phyloP scores from a whole-genome alignment of 1,139 yeast genomes.

The Hemisphaericaspora lyxosophila region DNA sequence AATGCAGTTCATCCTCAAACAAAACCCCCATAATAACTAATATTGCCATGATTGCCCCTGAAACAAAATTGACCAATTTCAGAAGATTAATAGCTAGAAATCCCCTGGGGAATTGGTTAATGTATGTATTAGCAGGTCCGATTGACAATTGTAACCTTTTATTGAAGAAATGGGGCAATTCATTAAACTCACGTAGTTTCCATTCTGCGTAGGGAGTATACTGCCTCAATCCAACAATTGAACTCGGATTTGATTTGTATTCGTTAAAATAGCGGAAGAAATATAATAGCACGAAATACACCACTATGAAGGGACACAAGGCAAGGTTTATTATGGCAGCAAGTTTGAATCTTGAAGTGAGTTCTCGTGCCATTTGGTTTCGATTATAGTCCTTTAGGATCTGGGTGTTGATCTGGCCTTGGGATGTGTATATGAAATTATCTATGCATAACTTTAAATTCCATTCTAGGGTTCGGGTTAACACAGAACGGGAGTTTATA shows the following conservation, averaged over 20 bases:
- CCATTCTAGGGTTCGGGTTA: slow-evolving; percentile 93
- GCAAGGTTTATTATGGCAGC: slow-evolving; percentile 84
- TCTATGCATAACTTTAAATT: slow-evolving; percentile 83
- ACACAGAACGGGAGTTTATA: slow-evolving; percentile 36
- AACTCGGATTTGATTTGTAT: slow-evolving; percentile 83
- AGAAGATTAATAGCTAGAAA: slow-evolving; percentile 53
- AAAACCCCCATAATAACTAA: slow-evolving; percentile 76
- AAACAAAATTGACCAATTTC: slow-evolving; percentile 67
- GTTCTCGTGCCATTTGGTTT: slow-evolving; percentile 63
- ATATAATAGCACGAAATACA: slow-evolving; percentile 76
- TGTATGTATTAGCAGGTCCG: slow-evolving; percentile 76
- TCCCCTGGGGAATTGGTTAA: slow-evolving; percentile 91
- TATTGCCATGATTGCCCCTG: slow-evolving; percentile 89
- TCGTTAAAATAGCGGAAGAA: slow-evolving; percentile 92
- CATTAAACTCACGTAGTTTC: slow-evolving; percentile 93
- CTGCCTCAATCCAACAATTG: slow-evolving; percentile 75
- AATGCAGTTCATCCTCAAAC: slow-evolving; percentile 76
- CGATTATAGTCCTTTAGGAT: slow-evolving; percentile 75
- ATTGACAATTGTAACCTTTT: slow-evolving; percentile 74
- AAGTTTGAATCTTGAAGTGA: slow-evolving; percentile 74
- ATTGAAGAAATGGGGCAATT: slow-evolving; percentile 82
- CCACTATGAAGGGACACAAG: slow-evolving; percentile 81
- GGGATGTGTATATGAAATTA: slow-evolving; percentile 79
- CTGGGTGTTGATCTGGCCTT: slow-evolving; percentile 78
- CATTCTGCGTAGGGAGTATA: slow-evolving; percentile 94